Conservation (phyloP, 352 stramenopile species). For the Pythium sp. region DNA sequence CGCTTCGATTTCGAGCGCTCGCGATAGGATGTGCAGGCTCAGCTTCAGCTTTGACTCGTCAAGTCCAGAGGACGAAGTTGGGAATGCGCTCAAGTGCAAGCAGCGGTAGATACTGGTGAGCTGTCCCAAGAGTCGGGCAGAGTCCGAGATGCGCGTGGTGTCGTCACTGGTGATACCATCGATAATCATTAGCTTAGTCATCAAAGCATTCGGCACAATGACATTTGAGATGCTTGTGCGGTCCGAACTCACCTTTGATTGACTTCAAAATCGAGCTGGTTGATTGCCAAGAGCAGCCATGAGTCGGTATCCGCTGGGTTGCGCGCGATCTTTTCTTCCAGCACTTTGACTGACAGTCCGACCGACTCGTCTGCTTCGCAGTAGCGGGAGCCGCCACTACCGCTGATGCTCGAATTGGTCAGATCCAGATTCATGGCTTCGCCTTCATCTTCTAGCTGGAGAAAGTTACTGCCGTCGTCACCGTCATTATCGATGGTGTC, state of each 20-base stretch:
- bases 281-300: conserved; percentile 52
- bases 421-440: conserved; percentile 4
- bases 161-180: conserved; percentile 21
- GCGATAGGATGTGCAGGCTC: conserved; percentile 29
- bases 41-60: conserved; percentile 17
- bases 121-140: conserved; percentile 16
- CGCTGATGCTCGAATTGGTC: not conserved
- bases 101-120: conserved; percentile 19
- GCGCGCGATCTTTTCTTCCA: conserved; percentile 33
- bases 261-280: conserved; percentile 44
- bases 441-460: conserved; percentile 8
- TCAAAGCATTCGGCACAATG: not conserved
- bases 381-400: conserved; percentile 24
- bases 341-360: conserved; percentile 10
- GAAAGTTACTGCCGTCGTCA: conserved; percentile 14
- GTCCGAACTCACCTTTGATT: conserved; percentile 21
- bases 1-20: conserved; percentile 32
- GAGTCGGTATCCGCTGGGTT: conserved; percentile 30
- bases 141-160: conserved; percentile 18
- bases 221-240: not conserved
- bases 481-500: not conserved
- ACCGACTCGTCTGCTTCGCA: conserved; percentile 24
- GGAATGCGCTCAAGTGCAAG: conserved; percentile 13
- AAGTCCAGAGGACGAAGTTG: not conserved
- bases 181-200: not conserved